phyloP scores from a whole-genome alignment of 2,329 filamentous ascomycete species.

The Penicillium expansum region DNA sequence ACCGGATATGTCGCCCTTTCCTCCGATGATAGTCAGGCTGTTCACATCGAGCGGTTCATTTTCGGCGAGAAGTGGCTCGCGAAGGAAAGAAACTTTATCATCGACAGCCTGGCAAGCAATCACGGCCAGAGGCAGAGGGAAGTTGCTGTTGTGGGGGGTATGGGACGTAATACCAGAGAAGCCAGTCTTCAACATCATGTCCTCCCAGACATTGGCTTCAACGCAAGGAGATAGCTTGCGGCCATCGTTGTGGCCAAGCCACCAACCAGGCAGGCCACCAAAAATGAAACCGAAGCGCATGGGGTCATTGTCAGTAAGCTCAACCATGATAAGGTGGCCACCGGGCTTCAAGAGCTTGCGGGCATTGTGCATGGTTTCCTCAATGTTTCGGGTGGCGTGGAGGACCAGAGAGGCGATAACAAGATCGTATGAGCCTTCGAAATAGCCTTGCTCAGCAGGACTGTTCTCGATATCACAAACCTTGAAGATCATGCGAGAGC shows the following conservation, averaged over 20 bases:
- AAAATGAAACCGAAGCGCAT: conserved; percentile 29
- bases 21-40: conserved; percentile 16
- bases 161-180: conserved; percentile 29
- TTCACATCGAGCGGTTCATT: conserved; percentile 1
- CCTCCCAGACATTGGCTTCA: conserved; percentile 12
- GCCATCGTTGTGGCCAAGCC: conserved; percentile 28
- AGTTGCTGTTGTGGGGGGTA: neutral
- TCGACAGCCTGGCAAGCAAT: conserved; percentile 36
- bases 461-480: conserved; percentile 36
- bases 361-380: conserved; percentile 25
- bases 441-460: conserved; percentile 36
- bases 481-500: conserved; percentile 34
- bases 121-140: conserved; percentile 19
- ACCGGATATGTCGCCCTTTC: conserved; percentile 2
- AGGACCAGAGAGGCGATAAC: conserved; percentile 37
- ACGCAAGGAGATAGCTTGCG: conserved; percentile 24
- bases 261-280: conserved; percentile 38
- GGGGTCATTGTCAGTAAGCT: conserved; percentile 31
- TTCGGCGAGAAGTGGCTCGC: conserved; percentile 22
- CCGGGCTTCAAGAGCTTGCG: conserved; percentile 45
- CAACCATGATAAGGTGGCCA: conserved; percentile 47
- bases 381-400: conserved; percentile 29
- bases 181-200: conserved; percentile 28
- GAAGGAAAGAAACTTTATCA: conserved; percentile 23
- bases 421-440: conserved; percentile 35